Evolutionary conservation across 441 rosid genomes (phyloP).

Genomic region (Euphorbia schlechtendalii): DNA sequence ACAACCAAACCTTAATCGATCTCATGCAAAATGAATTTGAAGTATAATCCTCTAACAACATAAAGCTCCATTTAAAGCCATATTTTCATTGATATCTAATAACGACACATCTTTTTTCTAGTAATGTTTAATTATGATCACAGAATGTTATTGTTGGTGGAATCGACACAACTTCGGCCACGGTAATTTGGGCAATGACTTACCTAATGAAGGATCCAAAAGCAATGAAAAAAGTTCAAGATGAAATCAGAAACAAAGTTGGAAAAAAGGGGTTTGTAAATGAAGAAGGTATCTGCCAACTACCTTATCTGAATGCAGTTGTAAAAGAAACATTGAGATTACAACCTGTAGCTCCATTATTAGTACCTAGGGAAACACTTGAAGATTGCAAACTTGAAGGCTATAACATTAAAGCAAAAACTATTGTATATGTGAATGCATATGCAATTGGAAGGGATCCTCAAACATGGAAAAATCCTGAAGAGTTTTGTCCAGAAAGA

Average conservation of each 20-base stretch:
- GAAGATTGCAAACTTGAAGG: conserved; percentile 14
- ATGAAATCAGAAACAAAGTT: conserved; percentile 8
- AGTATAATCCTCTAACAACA: too few species aligned
- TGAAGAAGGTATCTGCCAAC: too few species aligned
- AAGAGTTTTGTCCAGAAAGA: conserved; percentile 20
- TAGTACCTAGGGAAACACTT: conserved; percentile 20
- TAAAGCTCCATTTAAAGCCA: too few species aligned
- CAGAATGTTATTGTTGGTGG: conserved; percentile 17
- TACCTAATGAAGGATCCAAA: too few species aligned
- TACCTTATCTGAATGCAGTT: too few species aligned
- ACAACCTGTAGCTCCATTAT: conserved; percentile 22
- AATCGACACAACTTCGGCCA: conserved; percentile 14
- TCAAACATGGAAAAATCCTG: conserved; percentile 15
- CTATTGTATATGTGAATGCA: conserved; percentile 11
- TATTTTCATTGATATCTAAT: too few species aligned
- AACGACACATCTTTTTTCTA: too few species aligned
- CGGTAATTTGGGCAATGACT: conserved; percentile 22
- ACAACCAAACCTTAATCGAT: too few species aligned
- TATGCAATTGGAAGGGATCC: conserved; percentile 17
- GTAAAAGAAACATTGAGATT: too few species aligned
- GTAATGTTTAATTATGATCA: background rate
- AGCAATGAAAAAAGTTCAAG: too few species aligned
- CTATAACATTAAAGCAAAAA: conserved; percentile 16
- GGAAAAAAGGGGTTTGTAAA: conserved; percentile 21
- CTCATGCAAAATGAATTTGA: too few species aligned